These are phyloP conservation scores for Coelastrella sp. DNA, from an alignment of 139 green algal genomes.

Conservation along the genomic window DNA sequence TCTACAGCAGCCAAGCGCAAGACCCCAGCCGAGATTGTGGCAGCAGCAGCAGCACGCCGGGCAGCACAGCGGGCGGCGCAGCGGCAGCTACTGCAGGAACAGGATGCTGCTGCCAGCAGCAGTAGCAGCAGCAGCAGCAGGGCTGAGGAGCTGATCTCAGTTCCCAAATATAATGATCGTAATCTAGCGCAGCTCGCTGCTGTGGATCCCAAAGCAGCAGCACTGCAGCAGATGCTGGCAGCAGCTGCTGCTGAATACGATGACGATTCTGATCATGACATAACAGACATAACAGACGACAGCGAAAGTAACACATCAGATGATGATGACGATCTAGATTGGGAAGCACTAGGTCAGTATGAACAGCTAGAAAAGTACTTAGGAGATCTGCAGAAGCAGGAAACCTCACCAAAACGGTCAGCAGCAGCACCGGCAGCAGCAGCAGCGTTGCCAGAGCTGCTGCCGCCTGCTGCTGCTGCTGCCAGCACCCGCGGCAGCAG, in stretches of 20 bases:
- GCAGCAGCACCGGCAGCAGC: neutral
- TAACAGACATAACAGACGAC: constrained; percentile 1
- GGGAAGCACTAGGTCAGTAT: constrained; percentile 42
- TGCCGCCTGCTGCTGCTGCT: neutral
- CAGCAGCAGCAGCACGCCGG: neutral
- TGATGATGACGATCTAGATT: constrained; percentile 44
- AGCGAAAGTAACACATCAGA: neutral
- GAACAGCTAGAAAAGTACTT: constrained; percentile 38
- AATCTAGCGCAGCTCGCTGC: neutral
- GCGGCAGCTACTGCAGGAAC: neutral
- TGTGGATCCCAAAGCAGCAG: neutral
- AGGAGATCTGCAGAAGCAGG: constrained; percentile 24
- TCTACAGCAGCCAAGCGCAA: neutral
- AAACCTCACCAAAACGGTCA: neutral
- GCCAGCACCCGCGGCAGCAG: constrained; percentile 13
- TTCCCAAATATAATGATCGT: neutral
- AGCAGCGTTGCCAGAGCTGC: neutral
- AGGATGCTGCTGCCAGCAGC: neutral
- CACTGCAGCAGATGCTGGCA: constrained; percentile 8
- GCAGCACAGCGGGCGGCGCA: neutral
- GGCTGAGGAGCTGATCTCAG: neutral
- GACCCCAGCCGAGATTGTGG: neutral
- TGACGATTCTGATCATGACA: neutral
- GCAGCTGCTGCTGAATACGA: neutral
- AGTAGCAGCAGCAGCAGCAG: neutral